Evolutionary conservation across 2,329 filamentous ascomycete genomes (phyloP), one percentile per base, ranked within the genome.

Genomic region (Thermothelomyces thermophilus): DNA sequence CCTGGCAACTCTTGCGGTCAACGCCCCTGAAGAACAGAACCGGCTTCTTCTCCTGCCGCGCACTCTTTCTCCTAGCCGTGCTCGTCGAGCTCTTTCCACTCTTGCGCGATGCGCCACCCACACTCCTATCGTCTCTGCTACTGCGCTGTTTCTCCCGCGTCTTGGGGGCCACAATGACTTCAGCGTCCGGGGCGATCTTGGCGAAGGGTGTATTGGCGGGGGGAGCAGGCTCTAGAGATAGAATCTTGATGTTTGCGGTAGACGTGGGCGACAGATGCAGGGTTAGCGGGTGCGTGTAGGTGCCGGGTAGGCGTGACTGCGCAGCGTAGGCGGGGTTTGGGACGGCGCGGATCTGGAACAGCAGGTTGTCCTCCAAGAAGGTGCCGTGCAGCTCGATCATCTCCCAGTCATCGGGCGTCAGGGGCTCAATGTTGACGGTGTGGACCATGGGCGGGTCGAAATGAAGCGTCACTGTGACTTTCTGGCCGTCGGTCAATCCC

Each of bases 311-410:
- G 26, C 39, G 39, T 17, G 39, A 41, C 39, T 41, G 17, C 13
- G 26, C 26, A 37, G 70, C 73, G 64, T 82, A 87, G 20, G 77
- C 73, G 16, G 91, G 91, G 66, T 96, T 97, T 20, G 91, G 91
- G 19, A 98, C 74, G 16, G 91, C 91, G 61, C 93, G 85, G 60
- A 98, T 90, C 70, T 98, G 93, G 39, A 85, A 87, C 28, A 95
- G 75, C 46, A 98, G 82, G 66, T 98, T 97, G 57, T 96, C 76
- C 64, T 98, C 93, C 44, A 98, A 75, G 63, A 97, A 98, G 14
- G 86, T 93, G 5, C 93, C 93, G 71, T 98, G 93, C 2, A 98
- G 74, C 68, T 98, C 93, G 60, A 98, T 97, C 62, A 97, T 95
- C 69, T 98, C 93, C 93, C 93, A 98, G 65, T 98, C 93, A 51